Evolutionary conservation across 2,329 filamentous ascomycete genomes (phyloP), one percentile per base, ranked within the genome.

Genomic region (Lachnellula cervina): DNA sequence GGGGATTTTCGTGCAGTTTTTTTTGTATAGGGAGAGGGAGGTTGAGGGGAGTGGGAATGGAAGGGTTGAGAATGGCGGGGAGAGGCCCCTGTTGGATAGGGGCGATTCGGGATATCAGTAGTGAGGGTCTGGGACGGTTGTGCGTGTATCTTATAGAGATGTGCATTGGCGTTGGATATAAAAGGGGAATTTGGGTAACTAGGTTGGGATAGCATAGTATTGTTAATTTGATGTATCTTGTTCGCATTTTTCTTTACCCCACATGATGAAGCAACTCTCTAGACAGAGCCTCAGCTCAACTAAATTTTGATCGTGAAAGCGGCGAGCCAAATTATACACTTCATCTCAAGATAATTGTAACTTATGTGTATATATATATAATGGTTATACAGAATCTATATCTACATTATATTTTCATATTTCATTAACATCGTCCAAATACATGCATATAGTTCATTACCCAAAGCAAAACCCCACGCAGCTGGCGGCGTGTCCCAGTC

Each of bases 1-100:
- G 69, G 83, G 81, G 28, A 94, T 97, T 3, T 97, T 97, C 72
- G 82, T 83, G 11, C 93, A 97, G 72, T 97, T 96, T 69, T 97
- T 95, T 70, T 71, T 96, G 68, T 97, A 97, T 71, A 80, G 66
- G n/a, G 61, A 64, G 17, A 25, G 57, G 8, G 59, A 55, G 5
- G 57, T 42, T 16, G 52, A 52, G 42, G 62, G 53, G 3, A 40
- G 5, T 28, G 59, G 44, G 17, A 23, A 4, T 23, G 43, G n/a
- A 2, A 58, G 54, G 40, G 56, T 52, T 43, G 60, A 53, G 16
- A 51, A 57, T 38, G 51, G 48, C 8, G 32, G 34, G 35, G 19
- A 61, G 34, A 60, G 62, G 47, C 62, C 62, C 8, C 49, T 64
- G 44, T 42, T 64, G 21, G 58, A 61, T 11, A 62, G 64, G 44